A percentile compares a stretch with the other conserved stretches of the same genome.
Conservation (phyloP, 371 early-diverging fungal genomes). For the Mortierella sp. region DNA sequence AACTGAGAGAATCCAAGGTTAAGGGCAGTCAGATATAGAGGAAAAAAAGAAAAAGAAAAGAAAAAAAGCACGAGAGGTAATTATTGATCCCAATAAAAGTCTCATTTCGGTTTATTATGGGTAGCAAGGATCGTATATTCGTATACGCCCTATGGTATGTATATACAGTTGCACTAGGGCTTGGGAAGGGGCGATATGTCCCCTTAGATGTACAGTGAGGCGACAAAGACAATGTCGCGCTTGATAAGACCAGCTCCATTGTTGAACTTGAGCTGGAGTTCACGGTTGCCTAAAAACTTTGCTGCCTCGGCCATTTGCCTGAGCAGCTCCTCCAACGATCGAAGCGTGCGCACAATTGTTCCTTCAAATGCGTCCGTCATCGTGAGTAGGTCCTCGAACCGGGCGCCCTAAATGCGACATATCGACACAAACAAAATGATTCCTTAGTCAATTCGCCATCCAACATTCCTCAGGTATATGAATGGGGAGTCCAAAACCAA, state of each 20-base stretch:
- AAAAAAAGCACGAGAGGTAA: too few relatives aligned
- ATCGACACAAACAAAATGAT: neutral
- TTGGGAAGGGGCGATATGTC: too few relatives aligned
- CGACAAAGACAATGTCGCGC: conserved; percentile 98
- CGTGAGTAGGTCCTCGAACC: conserved; percentile 94
- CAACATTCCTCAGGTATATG: neutral
- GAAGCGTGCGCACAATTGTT: conserved; percentile 91
- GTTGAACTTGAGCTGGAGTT: conserved; percentile 95
- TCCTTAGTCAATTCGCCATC: neutral
- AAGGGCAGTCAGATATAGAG: conserved; percentile 63
- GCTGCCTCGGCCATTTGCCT: conserved; percentile 96
- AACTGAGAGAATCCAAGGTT: conserved; percentile 66
- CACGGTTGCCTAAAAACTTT: conserved; percentile 96
- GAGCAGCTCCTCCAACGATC: conserved; percentile 95
- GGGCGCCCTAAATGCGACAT: conserved; percentile 78
- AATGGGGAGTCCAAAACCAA: neutral
- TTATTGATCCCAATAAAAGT: too few relatives aligned
- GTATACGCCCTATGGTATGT: too few relatives aligned
- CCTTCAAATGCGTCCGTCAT: conserved; percentile 99
- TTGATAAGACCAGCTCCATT: conserved; percentile 91
- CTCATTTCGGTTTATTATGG: too few relatives aligned
- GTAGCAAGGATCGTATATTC: too few relatives aligned
- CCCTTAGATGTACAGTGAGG: conserved; percentile 83
- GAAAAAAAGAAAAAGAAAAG: neutral
- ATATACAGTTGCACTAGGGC: too few relatives aligned